Conservation (phyloP, 2,329 filamentous ascomycete species). For the Raffaelea arxii region DNA sequence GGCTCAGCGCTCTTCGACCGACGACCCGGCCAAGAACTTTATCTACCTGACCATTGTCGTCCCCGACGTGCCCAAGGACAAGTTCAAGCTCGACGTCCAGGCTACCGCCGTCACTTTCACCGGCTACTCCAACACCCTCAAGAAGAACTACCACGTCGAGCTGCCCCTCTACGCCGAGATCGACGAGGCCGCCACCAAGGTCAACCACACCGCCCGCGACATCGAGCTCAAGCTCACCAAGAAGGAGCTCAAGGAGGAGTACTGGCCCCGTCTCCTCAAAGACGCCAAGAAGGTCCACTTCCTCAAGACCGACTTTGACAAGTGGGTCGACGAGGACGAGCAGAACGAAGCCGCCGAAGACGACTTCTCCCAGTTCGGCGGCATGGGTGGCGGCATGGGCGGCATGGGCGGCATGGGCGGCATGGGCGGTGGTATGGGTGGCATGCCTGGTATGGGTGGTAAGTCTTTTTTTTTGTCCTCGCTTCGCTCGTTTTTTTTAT, state of each 20-base stretch:
- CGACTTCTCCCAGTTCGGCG: conserved; percentile 59
- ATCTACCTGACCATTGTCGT: conserved; percentile 88
- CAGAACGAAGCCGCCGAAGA: conserved; percentile 84
- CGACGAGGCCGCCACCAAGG: conserved; percentile 73
- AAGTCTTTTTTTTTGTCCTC: too few relatives aligned
- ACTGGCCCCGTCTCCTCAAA: conserved; percentile 93
- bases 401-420: conserved; percentile 29
- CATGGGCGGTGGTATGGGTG: conserved; percentile 1
- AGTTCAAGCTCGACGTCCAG: conserved; percentile 76
- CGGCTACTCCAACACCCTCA: conserved; percentile 74
- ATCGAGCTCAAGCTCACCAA: conserved; percentile 88
- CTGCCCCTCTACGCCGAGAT: conserved; percentile 89
- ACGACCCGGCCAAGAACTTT: conserved; percentile 81
- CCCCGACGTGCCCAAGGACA: conserved; percentile 67
- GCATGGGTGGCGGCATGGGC: conserved; percentile 43
- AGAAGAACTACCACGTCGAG: conserved; percentile 76
- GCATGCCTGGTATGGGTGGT: conserved; percentile 15
- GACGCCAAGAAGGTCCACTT: conserved; percentile 83
- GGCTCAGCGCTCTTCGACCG: conserved; percentile 86
- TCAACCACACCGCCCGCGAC: conserved; percentile 79
- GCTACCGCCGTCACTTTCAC: conserved; percentile 69
- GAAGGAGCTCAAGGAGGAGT: conserved; percentile 91
- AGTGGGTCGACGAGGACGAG: conserved; percentile 99
- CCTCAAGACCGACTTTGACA: conserved; percentile 95
- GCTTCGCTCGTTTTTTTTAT: too few relatives aligned